Evolutionary conservation across 2,329 filamentous ascomycete genomes (phyloP), one percentile per base, ranked within the genome.

Genomic region (Achaetomium macrosporum): DNA sequence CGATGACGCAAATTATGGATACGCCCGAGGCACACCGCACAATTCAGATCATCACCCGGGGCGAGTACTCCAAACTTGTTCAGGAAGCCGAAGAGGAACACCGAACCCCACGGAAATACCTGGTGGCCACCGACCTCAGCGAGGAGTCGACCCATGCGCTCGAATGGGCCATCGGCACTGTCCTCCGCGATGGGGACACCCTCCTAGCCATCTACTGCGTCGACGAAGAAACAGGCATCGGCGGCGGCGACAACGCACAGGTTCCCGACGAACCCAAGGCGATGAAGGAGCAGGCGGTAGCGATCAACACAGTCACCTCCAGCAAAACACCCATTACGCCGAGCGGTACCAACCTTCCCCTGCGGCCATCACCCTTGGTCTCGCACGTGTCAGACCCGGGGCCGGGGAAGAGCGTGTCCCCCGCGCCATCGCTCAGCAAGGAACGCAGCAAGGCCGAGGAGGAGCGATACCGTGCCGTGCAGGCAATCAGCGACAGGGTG

Each of bases 91-190:
- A 91, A 52, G 86, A 89, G 12, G 88, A 90, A 48, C 78, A 88
- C 46, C 83, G 88, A 46, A 82, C 88, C 49, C 81, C 92, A 56
- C 82, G 93, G 49, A 95, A 93, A 63, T 99, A 97, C 66, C 74
- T 99, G 15, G 90, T 96, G n/a, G 92, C 93, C 3, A 96, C 90
- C 0, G 93, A 99, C 69, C 74, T 97, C 3, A 96, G 91, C 61
- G 88, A 93, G 36, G 93, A 99, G 71, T 91, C 92, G 5, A 88
- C 89, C 7, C 95, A 97, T 68, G 93, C 93, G 1, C 76, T 99
- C 31, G 93, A 99, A 68, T 99, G 93, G 93, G 93, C 92, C 0
- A 91, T 99, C 51, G 93, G 93, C 8, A 97, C 92, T 0, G 90
- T 97, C 6, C 76, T 99, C 30, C 82, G 93, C 45, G 91, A 97